Evolutionary conservation across 257 asterid species (phyloP).

Genomic region (Verbascum thapsus): DNA sequence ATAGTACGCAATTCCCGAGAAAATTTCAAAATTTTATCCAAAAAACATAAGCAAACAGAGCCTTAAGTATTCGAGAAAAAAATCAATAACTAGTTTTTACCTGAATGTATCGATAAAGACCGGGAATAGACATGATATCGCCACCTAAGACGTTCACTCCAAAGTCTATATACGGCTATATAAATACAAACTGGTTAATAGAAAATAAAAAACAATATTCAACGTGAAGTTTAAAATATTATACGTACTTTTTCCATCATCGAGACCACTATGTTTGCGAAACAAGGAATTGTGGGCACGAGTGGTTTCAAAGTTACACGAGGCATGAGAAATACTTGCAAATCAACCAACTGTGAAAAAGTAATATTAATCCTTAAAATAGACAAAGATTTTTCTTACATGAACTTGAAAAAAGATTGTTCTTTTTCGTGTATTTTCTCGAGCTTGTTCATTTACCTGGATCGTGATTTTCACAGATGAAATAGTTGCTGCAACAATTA

Average conservation of each 20-base stretch:
- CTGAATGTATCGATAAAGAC: constrained; percentile 80
- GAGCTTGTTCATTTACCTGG: constrained; percentile 55
- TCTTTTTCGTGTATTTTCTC: constrained; percentile 2
- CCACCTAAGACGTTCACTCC: constrained; percentile 81
- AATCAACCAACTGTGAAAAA: constrained; percentile 67
- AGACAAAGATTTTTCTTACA: constrained; percentile 2
- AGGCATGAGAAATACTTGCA: constrained; percentile 68
- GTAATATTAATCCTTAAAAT: constrained; percentile 23
- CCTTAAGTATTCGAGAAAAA: too few species aligned
- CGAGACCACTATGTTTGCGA: constrained; percentile 60
- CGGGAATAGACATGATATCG: constrained; percentile 84
- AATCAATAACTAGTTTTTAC: constrained; percentile 32
- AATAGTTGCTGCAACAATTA: constrained; percentile 48
- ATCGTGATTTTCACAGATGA: constrained; percentile 49
- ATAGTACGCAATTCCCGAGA: too few species aligned
- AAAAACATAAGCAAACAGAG: too few species aligned
- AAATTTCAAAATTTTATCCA: too few species aligned
- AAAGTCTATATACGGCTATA: constrained; percentile 79
- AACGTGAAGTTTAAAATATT: constrained; percentile 2
- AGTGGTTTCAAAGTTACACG: constrained; percentile 75
- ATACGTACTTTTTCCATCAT: constrained; percentile 69
- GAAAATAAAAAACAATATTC: not conserved
- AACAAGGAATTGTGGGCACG: constrained; percentile 78
- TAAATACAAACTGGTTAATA: constrained; percentile 24
- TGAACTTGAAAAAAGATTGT: constrained; percentile 1